Conservation (phyloP, 1,139 yeast genomes). For the Kodamaea suecica region DNA sequence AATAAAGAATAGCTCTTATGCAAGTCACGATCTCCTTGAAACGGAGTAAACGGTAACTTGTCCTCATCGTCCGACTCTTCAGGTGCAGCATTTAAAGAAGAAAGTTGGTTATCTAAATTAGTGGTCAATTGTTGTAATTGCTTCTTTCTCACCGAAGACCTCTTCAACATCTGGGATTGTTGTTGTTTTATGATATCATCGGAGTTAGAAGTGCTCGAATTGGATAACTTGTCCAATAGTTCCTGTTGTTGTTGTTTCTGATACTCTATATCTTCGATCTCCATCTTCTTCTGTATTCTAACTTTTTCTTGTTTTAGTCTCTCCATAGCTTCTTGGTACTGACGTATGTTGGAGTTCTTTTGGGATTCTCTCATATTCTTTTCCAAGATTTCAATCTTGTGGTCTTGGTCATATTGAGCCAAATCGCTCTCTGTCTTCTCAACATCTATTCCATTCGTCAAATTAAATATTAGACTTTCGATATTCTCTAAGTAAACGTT, state of each 20-base stretch:
- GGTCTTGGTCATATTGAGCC: slow-evolving; percentile 68
- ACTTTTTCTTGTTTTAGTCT: slow-evolving; percentile 59
- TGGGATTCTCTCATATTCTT: slow-evolving; percentile 60
- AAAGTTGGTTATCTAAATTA: slow-evolving; percentile 43
- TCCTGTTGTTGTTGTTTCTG: slow-evolving; percentile 64
- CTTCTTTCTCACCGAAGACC: slow-evolving; percentile 63
- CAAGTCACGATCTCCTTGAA: slow-evolving; percentile 79
- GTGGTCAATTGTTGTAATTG: slow-evolving; percentile 63
- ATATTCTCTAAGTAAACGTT: slow-evolving; percentile 80
- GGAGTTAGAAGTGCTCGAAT: slow-evolving; percentile 47
- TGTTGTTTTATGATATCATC: slow-evolving; percentile 50
- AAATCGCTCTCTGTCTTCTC: slow-evolving; percentile 71
- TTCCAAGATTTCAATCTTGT: slow-evolving; percentile 71
- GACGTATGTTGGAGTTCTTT: slow-evolving; percentile 64
- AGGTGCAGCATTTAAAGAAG: slow-evolving; percentile 23
- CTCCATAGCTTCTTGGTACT: slow-evolving; percentile 55
- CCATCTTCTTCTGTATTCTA: slow-evolving; percentile 64
- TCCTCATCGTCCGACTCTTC: slow-evolving; percentile 20
- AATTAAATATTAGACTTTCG: slow-evolving; percentile 76
- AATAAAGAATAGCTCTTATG: slow-evolving; percentile 36
- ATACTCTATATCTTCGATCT: slow-evolving; percentile 58
- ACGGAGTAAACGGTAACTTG: slow-evolving; percentile 83
- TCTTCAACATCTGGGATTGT: slow-evolving; percentile 46
- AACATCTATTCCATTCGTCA: slow-evolving; percentile 66
- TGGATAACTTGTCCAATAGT: slow-evolving; percentile 65